Evolutionary conservation across 805 yeast genomes (phyloP), one percentile per base, ranked within the genome.

Genomic region (Candida incommunis): DNA sequence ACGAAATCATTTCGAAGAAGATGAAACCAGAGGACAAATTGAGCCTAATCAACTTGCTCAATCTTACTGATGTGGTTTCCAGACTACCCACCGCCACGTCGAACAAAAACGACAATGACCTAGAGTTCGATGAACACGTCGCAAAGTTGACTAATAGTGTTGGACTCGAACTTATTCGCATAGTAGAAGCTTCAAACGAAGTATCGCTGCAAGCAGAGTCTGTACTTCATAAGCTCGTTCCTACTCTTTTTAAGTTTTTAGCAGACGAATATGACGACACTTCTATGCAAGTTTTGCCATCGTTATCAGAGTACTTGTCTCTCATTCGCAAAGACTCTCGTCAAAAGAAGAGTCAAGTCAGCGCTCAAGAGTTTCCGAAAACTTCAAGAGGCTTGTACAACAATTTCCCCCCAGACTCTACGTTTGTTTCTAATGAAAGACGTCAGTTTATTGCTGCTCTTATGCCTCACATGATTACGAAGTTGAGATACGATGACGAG

Each of bases 211-310:
- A 45, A 13, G 57, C 60, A 4, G 66, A 64, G 44, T 67, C 65
- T 40, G 72, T 76, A 52, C 66, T 84, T 18, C 60, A 78, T 23
- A 74, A 75, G 46, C 66, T 83, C 18, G 75, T 85, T 68, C 96
- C 96, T 21, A 68, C 78, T 24, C 68, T 82, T 4, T 70, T 90
- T 47, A 71, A 70, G 48, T 84, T 81, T 51, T 70, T 92, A 58
- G 72, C 76, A 24, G 82, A 86, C 59, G 94, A 81, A 50, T 87
- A 80, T 57, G 97, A 92, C 61, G 96, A 92, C 52, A 80, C 90
- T 13, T 76, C 94, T 1, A 69, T 73, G 31, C 94, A 85, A 60
- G 82, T 86, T 16, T 82, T 90, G 56, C 81, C 92, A 5, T 82
- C 86, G 54, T 66, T 92, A 41, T 75, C 83, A 31, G 82, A 78